phyloP scores from a whole-genome alignment of 129 eudicot species.

The Glebionis coronaria region DNA sequence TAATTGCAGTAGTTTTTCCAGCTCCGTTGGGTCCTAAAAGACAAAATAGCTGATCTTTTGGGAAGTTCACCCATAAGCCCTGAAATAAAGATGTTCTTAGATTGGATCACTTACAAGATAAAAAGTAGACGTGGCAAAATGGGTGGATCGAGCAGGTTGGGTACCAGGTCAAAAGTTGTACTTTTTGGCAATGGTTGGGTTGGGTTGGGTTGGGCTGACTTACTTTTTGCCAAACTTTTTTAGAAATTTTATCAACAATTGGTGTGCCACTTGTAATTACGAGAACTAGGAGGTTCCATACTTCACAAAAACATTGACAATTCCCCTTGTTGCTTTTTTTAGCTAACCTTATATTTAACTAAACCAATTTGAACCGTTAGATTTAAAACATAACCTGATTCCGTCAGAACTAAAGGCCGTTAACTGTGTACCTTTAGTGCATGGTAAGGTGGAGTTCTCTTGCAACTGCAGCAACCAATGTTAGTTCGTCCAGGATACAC shows the following conservation, averaged over 20 bases:
- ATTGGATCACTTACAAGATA: slow-evolving; percentile 18
- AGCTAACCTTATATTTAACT: neutral
- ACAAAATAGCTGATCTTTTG: slow-evolving; percentile 88
- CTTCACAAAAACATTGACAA: neutral
- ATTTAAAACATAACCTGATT: neutral
- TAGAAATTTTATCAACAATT: neutral
- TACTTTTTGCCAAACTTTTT: neutral
- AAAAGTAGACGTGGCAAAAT: slow-evolving; percentile 1
- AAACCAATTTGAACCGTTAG: neutral
- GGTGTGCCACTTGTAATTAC: neutral
- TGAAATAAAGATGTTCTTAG: slow-evolving; percentile 27
- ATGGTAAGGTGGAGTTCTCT: slow-evolving; percentile 71
- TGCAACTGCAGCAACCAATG: slow-evolving; percentile 67
- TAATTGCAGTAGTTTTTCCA: slow-evolving; percentile 92
- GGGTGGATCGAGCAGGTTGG: neutral
- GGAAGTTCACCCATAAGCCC: slow-evolving; percentile 91
- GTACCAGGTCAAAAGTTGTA: neutral
- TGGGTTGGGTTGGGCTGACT: neutral
- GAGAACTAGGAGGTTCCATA: neutral
- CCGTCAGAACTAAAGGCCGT: neutral
- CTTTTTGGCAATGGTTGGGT: neutral
- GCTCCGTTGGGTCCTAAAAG: slow-evolving; percentile 98
- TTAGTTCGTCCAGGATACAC: slow-evolving; percentile 64
- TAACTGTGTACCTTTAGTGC: slow-evolving; percentile 65
- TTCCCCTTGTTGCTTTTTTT: neutral